Percentiles rank a stretch among this genome's conserved stretches.
Conservation (phyloP, 768 basidiomycete species). For the Suillus discolor region DNA sequence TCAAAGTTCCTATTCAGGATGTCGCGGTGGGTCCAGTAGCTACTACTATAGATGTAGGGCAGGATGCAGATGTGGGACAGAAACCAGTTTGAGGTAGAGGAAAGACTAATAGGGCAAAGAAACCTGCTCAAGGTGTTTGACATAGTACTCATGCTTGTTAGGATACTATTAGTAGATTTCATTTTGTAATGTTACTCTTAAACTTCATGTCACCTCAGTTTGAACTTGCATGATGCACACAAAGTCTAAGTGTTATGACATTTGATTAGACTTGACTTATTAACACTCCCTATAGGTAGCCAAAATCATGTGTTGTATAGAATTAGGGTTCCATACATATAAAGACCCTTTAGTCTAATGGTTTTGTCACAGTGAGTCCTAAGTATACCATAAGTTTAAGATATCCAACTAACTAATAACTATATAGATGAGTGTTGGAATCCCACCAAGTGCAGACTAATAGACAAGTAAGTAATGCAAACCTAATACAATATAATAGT, state of each 20-base stretch:
- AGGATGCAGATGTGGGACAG: neutral
- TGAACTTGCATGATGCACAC: too few relatives aligned
- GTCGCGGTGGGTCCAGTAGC: neutral
- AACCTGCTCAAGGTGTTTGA: neutral
- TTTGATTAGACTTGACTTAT: too few relatives aligned
- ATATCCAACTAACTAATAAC: neutral
- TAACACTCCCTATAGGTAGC: neutral
- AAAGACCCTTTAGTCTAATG: neutral
- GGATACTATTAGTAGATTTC: slow-evolving; percentile 1
- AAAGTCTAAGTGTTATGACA: too few relatives aligned
- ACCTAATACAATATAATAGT: neutral
- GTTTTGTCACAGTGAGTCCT: neutral
- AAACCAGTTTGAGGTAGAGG: neutral
- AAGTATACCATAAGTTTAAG: neutral
- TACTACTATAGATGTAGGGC: neutral
- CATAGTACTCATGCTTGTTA: neutral
- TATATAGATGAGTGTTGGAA: neutral
- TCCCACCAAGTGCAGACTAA: neutral
- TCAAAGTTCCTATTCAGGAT: neutral
- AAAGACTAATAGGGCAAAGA: neutral
- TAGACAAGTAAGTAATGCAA: neutral
- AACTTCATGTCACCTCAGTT: too few relatives aligned
- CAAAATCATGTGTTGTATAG: neutral
- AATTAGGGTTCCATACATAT: neutral
- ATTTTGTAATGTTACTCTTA: neutral